These are phyloP conservation scores for Cercospora sp. DNA, from an alignment of 2,329 filamentous ascomycete species.

Conservation along the genomic window DNA sequence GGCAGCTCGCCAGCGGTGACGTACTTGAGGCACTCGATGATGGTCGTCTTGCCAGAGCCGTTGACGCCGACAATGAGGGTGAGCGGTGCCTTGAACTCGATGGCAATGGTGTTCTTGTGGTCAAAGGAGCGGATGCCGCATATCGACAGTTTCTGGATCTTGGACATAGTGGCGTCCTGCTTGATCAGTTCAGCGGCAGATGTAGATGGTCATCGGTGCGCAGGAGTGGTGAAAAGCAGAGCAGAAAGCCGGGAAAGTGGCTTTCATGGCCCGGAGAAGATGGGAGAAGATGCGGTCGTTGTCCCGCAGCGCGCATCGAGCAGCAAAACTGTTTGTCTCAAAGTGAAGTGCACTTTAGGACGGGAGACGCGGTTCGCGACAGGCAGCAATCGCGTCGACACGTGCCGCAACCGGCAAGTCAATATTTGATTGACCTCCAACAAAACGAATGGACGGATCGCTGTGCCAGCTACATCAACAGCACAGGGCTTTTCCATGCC, in stretches of 20 bases:
- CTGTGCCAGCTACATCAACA: neutral
- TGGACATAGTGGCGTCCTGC: slow-evolving; percentile 47
- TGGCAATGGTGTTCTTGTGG: slow-evolving; percentile 70
- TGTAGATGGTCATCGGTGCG: neutral
- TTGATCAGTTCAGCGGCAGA: neutral
- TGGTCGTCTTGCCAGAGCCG: slow-evolving; percentile 97
- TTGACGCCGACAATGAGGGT: slow-evolving; percentile 97
- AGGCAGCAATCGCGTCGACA: neutral
- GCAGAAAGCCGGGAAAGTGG: neutral
- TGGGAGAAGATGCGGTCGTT: neutral
- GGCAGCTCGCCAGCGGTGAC: slow-evolving; percentile 91
- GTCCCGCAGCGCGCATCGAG: neutral
- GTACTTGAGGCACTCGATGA: slow-evolving; percentile 98
- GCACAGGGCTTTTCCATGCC: neutral
- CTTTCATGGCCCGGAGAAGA: neutral
- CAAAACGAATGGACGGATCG: neutral
- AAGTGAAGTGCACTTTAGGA: neutral
- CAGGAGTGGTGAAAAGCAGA: neutral
- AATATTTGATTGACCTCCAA: neutral
- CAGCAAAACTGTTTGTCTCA: neutral
- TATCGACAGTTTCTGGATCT: slow-evolving; percentile 87
- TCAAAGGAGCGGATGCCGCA: slow-evolving; percentile 85
- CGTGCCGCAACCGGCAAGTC: neutral
- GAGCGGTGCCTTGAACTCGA: slow-evolving; percentile 84
- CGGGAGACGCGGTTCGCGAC: neutral